A percentile compares a stretch with the other conserved stretches of the same genome.
Conservation (phyloP, 2,329 filamentous ascomycete genomes). For the Aureobasidium sp. region DNA sequence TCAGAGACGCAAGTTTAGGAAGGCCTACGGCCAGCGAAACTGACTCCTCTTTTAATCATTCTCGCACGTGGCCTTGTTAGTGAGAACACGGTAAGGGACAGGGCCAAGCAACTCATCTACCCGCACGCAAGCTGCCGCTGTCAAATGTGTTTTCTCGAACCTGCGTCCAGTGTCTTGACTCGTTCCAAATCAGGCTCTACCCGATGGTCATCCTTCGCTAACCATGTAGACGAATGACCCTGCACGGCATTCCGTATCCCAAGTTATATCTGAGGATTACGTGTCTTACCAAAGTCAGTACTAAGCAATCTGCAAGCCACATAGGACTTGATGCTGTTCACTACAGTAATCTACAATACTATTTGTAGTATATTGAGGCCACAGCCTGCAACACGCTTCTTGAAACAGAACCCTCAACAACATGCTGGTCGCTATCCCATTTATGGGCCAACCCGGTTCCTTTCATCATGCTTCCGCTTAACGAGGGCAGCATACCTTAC, state of each 20-base stretch:
- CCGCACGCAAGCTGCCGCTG: conserved; percentile 13
- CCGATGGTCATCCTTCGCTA: background rate
- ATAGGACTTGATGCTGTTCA: background rate
- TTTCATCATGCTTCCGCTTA: background rate
- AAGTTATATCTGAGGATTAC: background rate
- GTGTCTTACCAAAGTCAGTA: background rate
- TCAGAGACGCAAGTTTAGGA: background rate
- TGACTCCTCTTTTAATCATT: conserved; percentile 4
- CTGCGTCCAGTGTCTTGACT: background rate
- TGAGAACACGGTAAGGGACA: background rate
- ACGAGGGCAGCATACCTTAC: background rate
- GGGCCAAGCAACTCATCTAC: background rate
- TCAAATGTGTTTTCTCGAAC: conserved; percentile 9
- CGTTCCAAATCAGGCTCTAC: background rate
- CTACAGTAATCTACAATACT: background rate
- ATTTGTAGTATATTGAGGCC: conserved; percentile 10
- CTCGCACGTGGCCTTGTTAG: conserved; percentile 1
- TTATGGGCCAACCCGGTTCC: background rate
- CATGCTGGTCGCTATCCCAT: background rate
- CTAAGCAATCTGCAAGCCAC: conserved; percentile 10
- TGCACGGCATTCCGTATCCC: background rate
- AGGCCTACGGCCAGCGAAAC: background rate
- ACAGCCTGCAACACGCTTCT: conserved; percentile 10
- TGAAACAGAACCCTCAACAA: conserved; percentile 7
- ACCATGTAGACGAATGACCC: background rate